Evolutionary conservation across 1,139 yeast genomes (phyloP), one percentile per base, ranked within the genome.

Genomic region (Geotrichum macrosporum): DNA sequence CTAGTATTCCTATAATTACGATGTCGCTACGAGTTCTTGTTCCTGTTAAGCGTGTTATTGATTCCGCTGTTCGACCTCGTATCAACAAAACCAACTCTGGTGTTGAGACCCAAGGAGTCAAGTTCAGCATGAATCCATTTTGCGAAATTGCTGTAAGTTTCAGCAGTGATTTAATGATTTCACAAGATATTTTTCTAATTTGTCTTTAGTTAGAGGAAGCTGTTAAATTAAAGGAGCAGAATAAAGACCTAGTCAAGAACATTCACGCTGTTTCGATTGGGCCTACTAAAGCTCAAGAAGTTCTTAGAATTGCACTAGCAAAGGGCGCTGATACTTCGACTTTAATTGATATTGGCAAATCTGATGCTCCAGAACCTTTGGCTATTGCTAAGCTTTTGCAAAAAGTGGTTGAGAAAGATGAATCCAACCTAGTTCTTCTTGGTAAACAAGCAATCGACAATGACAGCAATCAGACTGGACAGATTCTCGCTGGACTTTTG

Each of bases 371-470:
- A n/a, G 96, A 92, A 67, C 97, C 97, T n/a, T 74, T 92, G 58
- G 77, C 81, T 16, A 88, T 92, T 38, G 96, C 97, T 45, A 92
- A 92, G 69, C 71, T 92, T 55, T 75, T 92, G 60, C 73, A 81
- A 57, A 75, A 83, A 62, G 71, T 87, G 29, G 92, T 84, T 13
- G 84, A 84, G 57, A 73, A 77, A 59, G 78, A 86, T 54, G 70
- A 77, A 19, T 76, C 86, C 33, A 88, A 92, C 68, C 69, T 92
- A 62, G 82, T 92, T 37, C 77, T 92, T 39, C 75, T 92, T 63
- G 98, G 98, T 36, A 92, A 92, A 65, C 98, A 92, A 69, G 89
- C 97, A 33, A 89, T 92, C 59, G 98, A 92, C 66, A 94, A 88
- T 59, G 98, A 92, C 63, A 75, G 86, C 42, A 87, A 86, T 67